Conservation (phyloP, 2,329 filamentous ascomycete genomes). For the Scorias spongiosa region DNA sequence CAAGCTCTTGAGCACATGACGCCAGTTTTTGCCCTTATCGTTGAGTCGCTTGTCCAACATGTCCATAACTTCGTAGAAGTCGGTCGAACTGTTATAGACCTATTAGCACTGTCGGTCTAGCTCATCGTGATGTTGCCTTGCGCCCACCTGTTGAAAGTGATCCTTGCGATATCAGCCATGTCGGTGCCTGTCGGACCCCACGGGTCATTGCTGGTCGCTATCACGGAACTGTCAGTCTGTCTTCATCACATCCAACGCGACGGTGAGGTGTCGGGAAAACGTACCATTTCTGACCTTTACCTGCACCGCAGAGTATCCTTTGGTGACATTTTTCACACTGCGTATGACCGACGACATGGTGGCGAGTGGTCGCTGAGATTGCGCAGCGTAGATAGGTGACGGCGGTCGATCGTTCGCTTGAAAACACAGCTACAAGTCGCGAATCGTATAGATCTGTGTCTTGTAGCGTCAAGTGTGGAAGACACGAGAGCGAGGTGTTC, state of each 20-base stretch:
- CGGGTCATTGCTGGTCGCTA: conserved; percentile 95
- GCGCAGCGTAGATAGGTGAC: not conserved
- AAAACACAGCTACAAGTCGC: not conserved
- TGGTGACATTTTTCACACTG: conserved; percentile 98
- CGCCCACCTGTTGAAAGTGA: conserved; percentile 83
- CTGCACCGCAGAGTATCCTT: conserved; percentile 91
- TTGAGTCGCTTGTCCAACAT: conserved; percentile 98
- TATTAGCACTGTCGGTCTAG: not conserved
- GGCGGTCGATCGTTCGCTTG: not conserved
- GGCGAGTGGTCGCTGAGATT: not conserved
- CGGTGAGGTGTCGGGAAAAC: conserved; percentile 16
- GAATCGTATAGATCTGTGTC: not conserved
- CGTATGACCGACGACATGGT: conserved; percentile 91
- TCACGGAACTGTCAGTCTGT: conserved; percentile 3
- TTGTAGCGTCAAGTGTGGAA: not conserved
- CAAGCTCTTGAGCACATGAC: conserved; percentile 90
- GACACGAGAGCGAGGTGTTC: not conserved
- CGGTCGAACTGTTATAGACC: conserved; percentile 52
- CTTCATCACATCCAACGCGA: not conserved
- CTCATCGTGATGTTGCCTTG: not conserved
- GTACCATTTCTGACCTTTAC: conserved; percentile 96
- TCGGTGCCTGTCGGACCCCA: conserved; percentile 97
- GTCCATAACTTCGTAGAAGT: conserved; percentile 99
- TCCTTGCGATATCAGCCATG: conserved; percentile 95
- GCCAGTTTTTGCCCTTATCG: conserved; percentile 99